phyloP scores from a whole-genome alignment of 1,139 yeast genomes.

The Meyerozyma smithsonii region DNA sequence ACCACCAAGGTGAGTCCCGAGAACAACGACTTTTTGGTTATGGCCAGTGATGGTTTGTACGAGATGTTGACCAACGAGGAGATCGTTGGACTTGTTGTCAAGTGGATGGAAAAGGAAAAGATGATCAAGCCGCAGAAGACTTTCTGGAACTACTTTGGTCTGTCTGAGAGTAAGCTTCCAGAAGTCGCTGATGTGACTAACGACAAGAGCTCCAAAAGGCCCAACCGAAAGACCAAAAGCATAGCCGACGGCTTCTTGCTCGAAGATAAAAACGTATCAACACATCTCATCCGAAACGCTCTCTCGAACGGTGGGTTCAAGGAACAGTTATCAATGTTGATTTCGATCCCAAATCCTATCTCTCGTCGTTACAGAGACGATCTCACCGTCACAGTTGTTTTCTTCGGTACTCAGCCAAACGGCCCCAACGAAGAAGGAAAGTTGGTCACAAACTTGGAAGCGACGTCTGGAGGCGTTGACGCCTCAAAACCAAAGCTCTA shows the following conservation, averaged over 20 bases:
- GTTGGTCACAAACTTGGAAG: conserved; percentile 49
- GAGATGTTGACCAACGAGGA: conserved; percentile 92
- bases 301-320: conserved; percentile 81
- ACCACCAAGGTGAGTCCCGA: conserved; percentile 70
- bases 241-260: conserved; percentile 36
- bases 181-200: conserved; percentile 58
- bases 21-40: conserved; percentile 78
- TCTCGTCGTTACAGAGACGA: conserved; percentile 94
- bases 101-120: conserved; percentile 84
- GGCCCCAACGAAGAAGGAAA: conserved; percentile 43
- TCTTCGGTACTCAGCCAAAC: conserved; percentile 62
- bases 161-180: conserved; percentile 53
- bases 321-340: conserved; percentile 82
- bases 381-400: conserved; percentile 90
- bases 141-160: conserved; percentile 44
- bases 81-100: conserved; percentile 85
- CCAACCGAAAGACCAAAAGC: conserved; percentile 37
- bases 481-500: conserved; percentile 49
- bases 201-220: conserved; percentile 45
- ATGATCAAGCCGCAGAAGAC: conserved; percentile 53
- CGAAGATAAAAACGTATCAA: conserved; percentile 85
- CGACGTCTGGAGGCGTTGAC: conserved; percentile 53
- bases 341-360: conserved; percentile 90
- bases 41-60: conserved; percentile 93
- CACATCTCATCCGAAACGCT: conserved; percentile 91